Percentiles rank a stretch among this genome's conserved stretches.
phyloP scores from a whole-genome alignment of 2,329 filamentous ascomycete genomes.

The Aspergillus pseudoviridinutans region DNA sequence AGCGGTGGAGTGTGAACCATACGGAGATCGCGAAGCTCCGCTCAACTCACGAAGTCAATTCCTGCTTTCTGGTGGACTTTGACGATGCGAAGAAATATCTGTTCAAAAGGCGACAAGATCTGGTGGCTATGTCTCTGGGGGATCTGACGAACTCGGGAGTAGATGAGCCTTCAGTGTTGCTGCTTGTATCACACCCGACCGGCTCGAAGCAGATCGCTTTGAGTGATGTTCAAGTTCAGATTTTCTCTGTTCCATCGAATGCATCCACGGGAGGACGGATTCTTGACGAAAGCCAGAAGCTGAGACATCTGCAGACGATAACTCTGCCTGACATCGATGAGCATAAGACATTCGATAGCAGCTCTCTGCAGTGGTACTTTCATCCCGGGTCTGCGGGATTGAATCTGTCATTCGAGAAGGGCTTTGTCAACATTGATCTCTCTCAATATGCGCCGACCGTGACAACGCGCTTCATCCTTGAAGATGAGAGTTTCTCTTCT shows the following conservation, averaged over 20 bases:
- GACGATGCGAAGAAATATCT: conserved; percentile 40
- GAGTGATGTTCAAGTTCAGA: conserved; percentile 35
- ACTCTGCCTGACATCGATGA: conserved; percentile 31
- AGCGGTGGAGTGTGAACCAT: conserved; percentile 38
- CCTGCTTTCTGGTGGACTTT: conserved; percentile 38
- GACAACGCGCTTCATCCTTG: conserved; percentile 37
- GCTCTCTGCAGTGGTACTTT: conserved; percentile 35
- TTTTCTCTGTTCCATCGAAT: conserved; percentile 36
- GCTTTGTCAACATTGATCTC: conserved; percentile 41
- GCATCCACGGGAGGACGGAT: conserved; percentile 15
- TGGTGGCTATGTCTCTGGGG: conserved; percentile 34
- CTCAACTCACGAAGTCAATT: conserved; percentile 27
- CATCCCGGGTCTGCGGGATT: conserved; percentile 38
- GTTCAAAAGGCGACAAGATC: conserved; percentile 39
- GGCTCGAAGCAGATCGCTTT: conserved; percentile 25
- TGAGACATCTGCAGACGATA: conserved; percentile 36
- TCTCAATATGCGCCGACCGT: conserved; percentile 40
- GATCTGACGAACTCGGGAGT: conserved; percentile 24
- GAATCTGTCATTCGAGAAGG: conserved; percentile 36
- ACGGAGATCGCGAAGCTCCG: conserved; percentile 28
- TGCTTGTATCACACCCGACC: conserved; percentile 38
- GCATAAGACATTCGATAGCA: conserved; percentile 20
- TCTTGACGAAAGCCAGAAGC: conserved; percentile 29
- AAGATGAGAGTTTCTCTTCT: conserved; percentile 36
- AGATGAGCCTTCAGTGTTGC: conserved; percentile 33